Conservation (phyloP, 768 basidiomycete genomes). For the Leccinum ochraceum region DNA sequence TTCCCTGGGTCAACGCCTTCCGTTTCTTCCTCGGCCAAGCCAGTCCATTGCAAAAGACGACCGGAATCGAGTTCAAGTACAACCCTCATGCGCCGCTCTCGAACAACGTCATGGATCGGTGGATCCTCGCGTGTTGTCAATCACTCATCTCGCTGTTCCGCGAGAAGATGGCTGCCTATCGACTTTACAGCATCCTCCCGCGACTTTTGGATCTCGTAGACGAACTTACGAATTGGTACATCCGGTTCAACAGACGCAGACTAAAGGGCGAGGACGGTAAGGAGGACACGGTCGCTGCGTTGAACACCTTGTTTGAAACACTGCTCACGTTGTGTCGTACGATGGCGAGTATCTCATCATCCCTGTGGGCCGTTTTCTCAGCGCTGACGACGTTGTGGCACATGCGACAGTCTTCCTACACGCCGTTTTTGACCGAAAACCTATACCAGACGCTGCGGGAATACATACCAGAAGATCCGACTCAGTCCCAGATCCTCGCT, state of each 20-base stretch:
- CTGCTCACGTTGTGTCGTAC: slow-evolving; percentile 93
- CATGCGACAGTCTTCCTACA: slow-evolving; percentile 82
- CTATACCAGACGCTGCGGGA: slow-evolving; percentile 86
- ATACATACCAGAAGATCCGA: slow-evolving; percentile 79
- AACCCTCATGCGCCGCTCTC: slow-evolving; percentile 82
- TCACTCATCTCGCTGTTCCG: slow-evolving; percentile 90
- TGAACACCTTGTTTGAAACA: slow-evolving; percentile 96
- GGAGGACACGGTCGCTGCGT: slow-evolving; percentile 82
- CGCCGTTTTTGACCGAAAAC: slow-evolving; percentile 96
- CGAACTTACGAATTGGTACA: slow-evolving; percentile 99
- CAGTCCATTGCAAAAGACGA: slow-evolving; percentile 79
- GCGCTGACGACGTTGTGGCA: slow-evolving; percentile 3
- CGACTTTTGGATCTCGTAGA: slow-evolving; percentile 89
- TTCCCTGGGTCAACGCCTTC: slow-evolving; percentile 98
- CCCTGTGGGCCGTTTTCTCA: background rate
- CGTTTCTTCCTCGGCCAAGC: slow-evolving; percentile 99
- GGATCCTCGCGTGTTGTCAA: slow-evolving; percentile 98
- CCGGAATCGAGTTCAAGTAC: slow-evolving; percentile 78
- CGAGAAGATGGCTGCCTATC: slow-evolving; percentile 96
- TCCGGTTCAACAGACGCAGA: slow-evolving; percentile 95
- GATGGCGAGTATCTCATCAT: slow-evolving; percentile 62
- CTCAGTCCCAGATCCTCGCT: slow-evolving; percentile 75
- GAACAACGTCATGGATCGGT: slow-evolving; percentile 96
- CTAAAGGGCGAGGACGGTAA: slow-evolving; percentile 93
- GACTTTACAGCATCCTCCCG: slow-evolving; percentile 97